phyloP scores from a whole-genome alignment of 2,329 filamentous ascomycete species.

The Diaporthe eres region DNA sequence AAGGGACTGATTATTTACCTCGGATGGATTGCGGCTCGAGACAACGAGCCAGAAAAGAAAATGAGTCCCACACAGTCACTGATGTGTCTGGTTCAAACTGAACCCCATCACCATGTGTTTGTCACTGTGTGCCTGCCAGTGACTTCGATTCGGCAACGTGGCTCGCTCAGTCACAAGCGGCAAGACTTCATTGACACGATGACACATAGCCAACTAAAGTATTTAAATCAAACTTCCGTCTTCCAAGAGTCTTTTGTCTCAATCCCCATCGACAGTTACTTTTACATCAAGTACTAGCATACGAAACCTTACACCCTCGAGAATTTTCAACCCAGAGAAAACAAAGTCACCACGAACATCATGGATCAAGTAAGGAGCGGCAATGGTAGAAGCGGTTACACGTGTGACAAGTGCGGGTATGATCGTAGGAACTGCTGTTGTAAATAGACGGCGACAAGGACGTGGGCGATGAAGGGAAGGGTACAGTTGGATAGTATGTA shows the following conservation, averaged over 20 bases:
- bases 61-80: neutral
- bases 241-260: neutral
- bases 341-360: neutral
- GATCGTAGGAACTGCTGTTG: constrained; percentile 24
- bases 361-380: neutral
- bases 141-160: neutral
- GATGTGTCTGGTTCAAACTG: neutral
- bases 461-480: neutral
- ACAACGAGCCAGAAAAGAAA: too few species aligned
- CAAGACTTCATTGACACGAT: neutral
- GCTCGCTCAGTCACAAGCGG: neutral
- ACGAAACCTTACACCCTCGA: neutral
- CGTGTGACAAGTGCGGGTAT: constrained; percentile 17
- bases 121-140: neutral
- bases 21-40: neutral
- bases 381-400: neutral
- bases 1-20: neutral
- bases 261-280: neutral
- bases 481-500: neutral
- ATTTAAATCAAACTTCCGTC: neutral
- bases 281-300: neutral
- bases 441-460: neutral
- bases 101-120: neutral
- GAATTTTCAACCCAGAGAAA: neutral
- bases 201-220: neutral